Conservation (phyloP, 257 asterid genomes). For the Fraxinus quadrangulata region DNA sequence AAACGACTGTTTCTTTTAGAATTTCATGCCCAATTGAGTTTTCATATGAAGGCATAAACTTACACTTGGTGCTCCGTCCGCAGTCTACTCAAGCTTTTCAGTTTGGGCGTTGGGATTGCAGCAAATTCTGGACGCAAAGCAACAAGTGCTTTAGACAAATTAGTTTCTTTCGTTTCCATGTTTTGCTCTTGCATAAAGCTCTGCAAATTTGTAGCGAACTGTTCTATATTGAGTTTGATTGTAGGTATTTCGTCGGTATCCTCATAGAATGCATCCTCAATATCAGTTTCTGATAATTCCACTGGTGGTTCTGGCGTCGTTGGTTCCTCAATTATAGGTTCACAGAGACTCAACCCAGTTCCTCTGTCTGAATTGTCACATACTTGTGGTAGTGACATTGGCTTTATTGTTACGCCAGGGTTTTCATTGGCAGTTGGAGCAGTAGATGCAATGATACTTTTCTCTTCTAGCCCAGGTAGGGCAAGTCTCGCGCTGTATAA, state of each 20-base stretch:
- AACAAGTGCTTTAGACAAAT: constrained; percentile 80
- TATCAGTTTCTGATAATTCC: constrained; percentile 63
- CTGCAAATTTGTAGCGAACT: constrained; percentile 61
- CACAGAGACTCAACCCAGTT: constrained; percentile 33
- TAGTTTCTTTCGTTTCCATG: constrained; percentile 61
- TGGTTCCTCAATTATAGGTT: constrained; percentile 86
- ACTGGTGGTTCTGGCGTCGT: constrained; percentile 64
- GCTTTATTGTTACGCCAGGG: constrained; percentile 33
- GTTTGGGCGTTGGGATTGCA: constrained; percentile 78
- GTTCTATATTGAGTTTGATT: constrained; percentile 72
- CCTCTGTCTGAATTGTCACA: constrained; percentile 37
- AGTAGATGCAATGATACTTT: constrained; percentile 33
- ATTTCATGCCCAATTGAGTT: neutral
- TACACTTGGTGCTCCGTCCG: constrained; percentile 98
- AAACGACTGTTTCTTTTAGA: neutral
- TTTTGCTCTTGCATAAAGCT: constrained; percentile 54
- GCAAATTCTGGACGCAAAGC: constrained; percentile 68
- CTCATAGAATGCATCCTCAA: constrained; percentile 81
- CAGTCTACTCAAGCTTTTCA: constrained; percentile 72
- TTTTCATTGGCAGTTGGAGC: constrained; percentile 35
- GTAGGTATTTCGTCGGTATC: constrained; percentile 93
- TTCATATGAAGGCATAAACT: constrained; percentile 29
- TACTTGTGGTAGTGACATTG: constrained; percentile 50
- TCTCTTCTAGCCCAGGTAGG: constrained; percentile 84
- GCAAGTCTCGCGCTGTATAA: constrained; percentile 88